Percentiles rank a stretch among this genome's conserved stretches.
Evolutionary conservation across 257 asterid species (phyloP).

Genomic region (Lycium barbarum): DNA sequence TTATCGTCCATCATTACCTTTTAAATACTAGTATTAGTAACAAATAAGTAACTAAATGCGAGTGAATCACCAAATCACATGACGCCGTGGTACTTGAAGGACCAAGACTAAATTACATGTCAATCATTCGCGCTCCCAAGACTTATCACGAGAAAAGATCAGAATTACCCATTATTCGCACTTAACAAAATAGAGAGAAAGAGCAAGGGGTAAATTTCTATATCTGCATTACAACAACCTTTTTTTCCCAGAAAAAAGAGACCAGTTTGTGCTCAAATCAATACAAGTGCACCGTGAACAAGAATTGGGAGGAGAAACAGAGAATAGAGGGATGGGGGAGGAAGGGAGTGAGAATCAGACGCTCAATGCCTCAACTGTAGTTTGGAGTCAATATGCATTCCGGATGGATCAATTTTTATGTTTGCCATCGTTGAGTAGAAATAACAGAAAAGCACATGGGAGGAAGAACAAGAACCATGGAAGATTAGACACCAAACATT

Average conservation of each 20-base stretch:
- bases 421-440: neutral
- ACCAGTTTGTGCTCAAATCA: neutral
- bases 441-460: neutral
- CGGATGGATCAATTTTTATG: neutral
- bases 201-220: slow-evolving; percentile 13
- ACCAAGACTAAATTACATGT: neutral
- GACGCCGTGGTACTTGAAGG: no score
- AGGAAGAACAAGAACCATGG: neutral
- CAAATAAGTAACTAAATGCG: neutral
- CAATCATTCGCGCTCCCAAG: neutral
- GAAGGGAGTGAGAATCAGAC: neutral
- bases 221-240: neutral
- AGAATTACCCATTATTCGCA: neutral
- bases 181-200: neutral
- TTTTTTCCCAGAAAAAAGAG: neutral
- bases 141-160: neutral
- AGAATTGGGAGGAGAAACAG: neutral
- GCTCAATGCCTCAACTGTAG: neutral
- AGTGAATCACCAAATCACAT: neutral
- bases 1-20: no score
- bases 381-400: neutral
- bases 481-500: slow-evolving; percentile 82
- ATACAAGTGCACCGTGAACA: slow-evolving; percentile 7
- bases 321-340: neutral
- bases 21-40: neutral